Evolutionary conservation across 2,329 filamentous ascomycete genomes (phyloP), one percentile per base, ranked within the genome.

Genomic region (Colletotrichum sublineola): DNA sequence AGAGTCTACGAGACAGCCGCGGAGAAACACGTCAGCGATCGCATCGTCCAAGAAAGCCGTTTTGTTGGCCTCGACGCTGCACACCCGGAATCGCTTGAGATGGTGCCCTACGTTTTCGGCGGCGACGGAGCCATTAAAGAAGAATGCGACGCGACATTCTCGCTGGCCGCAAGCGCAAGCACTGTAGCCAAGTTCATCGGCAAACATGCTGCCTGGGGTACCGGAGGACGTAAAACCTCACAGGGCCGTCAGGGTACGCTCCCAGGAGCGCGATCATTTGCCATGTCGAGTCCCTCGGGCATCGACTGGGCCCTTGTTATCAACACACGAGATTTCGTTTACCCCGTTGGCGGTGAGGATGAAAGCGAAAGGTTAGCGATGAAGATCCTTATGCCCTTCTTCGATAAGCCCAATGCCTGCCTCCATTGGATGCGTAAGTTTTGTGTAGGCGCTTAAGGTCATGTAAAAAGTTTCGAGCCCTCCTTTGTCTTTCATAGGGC

Each of bases 71-170:
- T 24, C 24, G 72, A 75, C 38, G 72, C 69, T 4, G 24, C 53
- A 6, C 64, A 69, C 20, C 68, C 73, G 5, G 38, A 68, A 15
- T 36, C 53, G 0, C 42, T 33, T 7, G 12, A 44, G 1, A 57
- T 31, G 9, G 68, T 75, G 0, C 65, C 71, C 3, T 53, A 31
- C 5, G 60, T 67, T 14, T 46, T 60, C 11, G 74, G 74, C 20
- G 74, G 73, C 31, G 69, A 74, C n/a, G 75, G 75, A 2, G 66
- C 74, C 1, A 72, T 76, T 9, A 75, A 75, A 65, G 74, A 74
- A 42, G 74, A 73, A 58, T 63, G 53, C 14, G 31, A 58, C 9
- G 73, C 62, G 0, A 60, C 56, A 5, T 75, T 70, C 56, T 60
- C 66, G 6, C 53, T 76, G 24, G 73, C 71, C 11, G 62, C 71